A percentile compares a stretch with the other conserved stretches of the same genome.
Conservation (phyloP, 495 filamentous ascomycete species). For the Amphirosellinia nigrospora region DNA sequence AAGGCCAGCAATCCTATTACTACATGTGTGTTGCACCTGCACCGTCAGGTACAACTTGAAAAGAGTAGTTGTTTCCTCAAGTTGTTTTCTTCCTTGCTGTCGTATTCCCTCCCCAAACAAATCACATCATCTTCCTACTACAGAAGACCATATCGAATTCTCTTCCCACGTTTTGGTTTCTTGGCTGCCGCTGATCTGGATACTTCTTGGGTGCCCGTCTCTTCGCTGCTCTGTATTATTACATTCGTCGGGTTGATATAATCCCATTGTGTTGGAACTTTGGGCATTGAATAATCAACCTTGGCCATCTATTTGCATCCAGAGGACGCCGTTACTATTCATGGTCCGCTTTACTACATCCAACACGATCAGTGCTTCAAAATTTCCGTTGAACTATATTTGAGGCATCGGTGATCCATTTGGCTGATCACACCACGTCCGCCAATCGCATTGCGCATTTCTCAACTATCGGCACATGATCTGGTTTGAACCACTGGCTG, state of each 20-base stretch:
- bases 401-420: conserved; percentile 1
- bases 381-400: neutral
- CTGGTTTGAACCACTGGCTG: neutral
- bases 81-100: neutral
- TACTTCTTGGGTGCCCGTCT: conserved; percentile 12
- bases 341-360: neutral
- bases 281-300: conserved; percentile 3
- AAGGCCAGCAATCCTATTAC: neutral
- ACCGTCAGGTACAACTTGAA: neutral
- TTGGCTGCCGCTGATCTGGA: conserved; percentile 11
- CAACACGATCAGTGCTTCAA: neutral
- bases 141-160: neutral
- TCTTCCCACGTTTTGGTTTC: neutral
- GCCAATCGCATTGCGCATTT: neutral
- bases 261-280: neutral
- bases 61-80: conserved; percentile 5
- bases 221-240: conserved; percentile 6
- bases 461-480: neutral
- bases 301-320: conserved; percentile 1
- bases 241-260: neutral
- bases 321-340: neutral
- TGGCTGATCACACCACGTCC: neutral
- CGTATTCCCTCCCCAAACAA: neutral
- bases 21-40: neutral
- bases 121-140: neutral